Conservation (phyloP, 2,329 filamentous ascomycete genomes). For the Hypoxylon sp. region DNA sequence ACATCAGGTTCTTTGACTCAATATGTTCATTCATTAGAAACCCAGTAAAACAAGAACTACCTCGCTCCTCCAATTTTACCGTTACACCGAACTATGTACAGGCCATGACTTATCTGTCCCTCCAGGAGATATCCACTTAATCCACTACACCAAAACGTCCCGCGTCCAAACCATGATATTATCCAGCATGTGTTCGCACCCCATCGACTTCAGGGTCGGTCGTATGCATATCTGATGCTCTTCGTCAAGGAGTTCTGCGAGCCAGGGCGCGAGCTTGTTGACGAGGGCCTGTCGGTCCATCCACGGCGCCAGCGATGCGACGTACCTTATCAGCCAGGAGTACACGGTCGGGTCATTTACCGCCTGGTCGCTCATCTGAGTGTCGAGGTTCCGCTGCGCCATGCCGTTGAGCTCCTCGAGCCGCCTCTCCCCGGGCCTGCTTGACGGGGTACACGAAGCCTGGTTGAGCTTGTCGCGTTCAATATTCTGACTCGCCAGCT, state of each 20-base stretch:
- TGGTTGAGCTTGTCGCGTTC: neutral
- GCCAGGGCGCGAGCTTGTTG: conserved; percentile 14
- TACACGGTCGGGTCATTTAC: neutral
- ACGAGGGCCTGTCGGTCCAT: conserved; percentile 16
- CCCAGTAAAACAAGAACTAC: neutral
- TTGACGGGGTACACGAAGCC: neutral
- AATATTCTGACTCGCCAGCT: neutral
- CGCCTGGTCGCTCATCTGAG: neutral
- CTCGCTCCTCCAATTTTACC: neutral
- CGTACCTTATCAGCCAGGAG: conserved; percentile 25
- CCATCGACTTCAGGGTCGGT: conserved; percentile 10
- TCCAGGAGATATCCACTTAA: too few relatives aligned
- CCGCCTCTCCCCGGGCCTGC: neutral
- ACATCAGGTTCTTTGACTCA: neutral
- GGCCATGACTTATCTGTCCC: neutral
- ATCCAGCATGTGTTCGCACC: conserved; percentile 25
- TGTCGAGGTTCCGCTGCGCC: neutral
- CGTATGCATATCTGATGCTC: conserved; percentile 8
- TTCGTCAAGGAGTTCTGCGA: conserved; percentile 30
- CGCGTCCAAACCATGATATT: conserved; percentile 34
- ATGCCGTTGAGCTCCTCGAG: conserved; percentile 10
- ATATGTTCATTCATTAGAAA: neutral
- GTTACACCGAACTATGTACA: neutral
- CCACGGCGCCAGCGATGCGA: conserved; percentile 35
- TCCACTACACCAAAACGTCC: neutral